Evolutionary conservation across 2,329 filamentous ascomycete species (phyloP).

Genomic region (Diaporthe longicolla): DNA sequence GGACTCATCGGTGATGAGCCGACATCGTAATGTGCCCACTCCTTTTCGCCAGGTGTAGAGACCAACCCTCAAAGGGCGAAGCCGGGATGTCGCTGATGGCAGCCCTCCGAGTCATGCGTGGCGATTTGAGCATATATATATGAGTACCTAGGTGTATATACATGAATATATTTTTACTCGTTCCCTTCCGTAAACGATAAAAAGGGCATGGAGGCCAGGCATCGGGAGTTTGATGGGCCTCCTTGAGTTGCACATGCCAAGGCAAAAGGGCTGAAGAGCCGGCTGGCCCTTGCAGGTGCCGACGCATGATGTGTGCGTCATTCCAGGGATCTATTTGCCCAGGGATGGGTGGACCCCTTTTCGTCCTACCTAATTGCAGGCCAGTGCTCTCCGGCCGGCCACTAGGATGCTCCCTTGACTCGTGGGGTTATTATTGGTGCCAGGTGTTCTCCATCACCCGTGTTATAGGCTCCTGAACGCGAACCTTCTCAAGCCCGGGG

Average conservation of each 20-base stretch:
- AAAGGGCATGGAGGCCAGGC: not conserved
- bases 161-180: no score
- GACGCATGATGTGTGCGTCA: not conserved
- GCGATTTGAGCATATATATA: no score
- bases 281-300: slow-evolving; percentile 6
- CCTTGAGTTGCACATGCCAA: slow-evolving; percentile 11
- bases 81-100: not conserved
- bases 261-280: not conserved
- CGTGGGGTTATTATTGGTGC: slow-evolving; percentile 24
- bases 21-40: not conserved
- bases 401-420: slow-evolving; percentile 14
- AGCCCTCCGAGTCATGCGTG: no score
- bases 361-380: not conserved
- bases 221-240: no score
- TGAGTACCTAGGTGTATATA: no score
- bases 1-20: not conserved
- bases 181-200: not conserved
- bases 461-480: not conserved
- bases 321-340: not conserved
- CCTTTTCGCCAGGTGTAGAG: not conserved
- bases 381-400: no score
- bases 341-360: slow-evolving; percentile 23
- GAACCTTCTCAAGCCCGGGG: slow-evolving; percentile 5
- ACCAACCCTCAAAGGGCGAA: not conserved
- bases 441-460: slow-evolving; percentile 13